Base-by-base conservation (phyloP, 805 yeast genomes). In the Kazachstania psychrophila region DNA sequence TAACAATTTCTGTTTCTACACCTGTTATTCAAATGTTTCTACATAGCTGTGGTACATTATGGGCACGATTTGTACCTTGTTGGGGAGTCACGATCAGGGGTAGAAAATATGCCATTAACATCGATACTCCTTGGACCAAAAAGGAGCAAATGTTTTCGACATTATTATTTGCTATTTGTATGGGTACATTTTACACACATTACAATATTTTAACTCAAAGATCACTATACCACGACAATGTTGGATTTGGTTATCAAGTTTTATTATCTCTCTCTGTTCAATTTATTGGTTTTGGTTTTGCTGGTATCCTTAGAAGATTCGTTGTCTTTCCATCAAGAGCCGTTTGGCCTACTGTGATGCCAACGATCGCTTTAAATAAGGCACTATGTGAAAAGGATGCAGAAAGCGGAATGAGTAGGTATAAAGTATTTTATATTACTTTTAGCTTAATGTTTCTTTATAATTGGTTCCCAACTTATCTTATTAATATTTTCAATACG, bases 101-200 rank as follows among this genome's bases (percentile, higher is more conserved):
- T 34, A 59, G 49, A 20, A 60, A 65, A 44, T 48, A 57, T 40
- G 62, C 66, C 6, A 52, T 77, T 37, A 75, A 75, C 52, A 79
- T 79, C 3, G 80, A 83, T 9, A 28, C 36, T 5, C 79, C 79
- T 10, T 79, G 81, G 79, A 60, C 66, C 20, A 63, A 55, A 43
- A 77, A 77, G 50, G 84, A 77, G 48, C 85, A 78, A 53, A 74
- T 76, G 77, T 65, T 79, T 40, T 64, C 79, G 2, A 72, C 84
- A 44, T 43, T 66, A 24, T 54, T 65, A 36, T 60, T 61, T 37
- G 49, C 65, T 19, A 66, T 66, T 18, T 61, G 65, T n/a, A 52
- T 54, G 25, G 56, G 60, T 14, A 48, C 51, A 17, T 52, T 60
- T 34, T 61, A 61, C 34, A 65, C 62, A 23, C 58, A 58, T 33